A percentile compares a stretch with the other conserved stretches of the same genome.
phyloP scores from a whole-genome alignment of 2,329 filamentous ascomycete species.

The Phoma sp. region DNA sequence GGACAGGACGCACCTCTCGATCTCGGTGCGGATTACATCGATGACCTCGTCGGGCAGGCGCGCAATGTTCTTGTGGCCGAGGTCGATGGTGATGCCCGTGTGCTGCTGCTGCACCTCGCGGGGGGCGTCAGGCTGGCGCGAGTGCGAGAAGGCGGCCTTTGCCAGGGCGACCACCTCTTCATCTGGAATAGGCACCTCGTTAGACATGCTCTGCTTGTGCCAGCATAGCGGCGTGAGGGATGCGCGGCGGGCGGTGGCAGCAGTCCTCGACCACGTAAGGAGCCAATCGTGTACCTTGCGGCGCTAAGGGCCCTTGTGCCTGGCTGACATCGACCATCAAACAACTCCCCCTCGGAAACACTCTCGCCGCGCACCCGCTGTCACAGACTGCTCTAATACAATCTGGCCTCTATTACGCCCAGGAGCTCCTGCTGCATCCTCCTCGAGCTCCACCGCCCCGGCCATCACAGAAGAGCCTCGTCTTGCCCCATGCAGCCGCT shows the following conservation, averaged over 20 bases:
- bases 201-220: conserved; percentile 13
- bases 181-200: conserved; percentile 58
- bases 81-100: conserved; percentile 77
- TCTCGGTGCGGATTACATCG: conserved; percentile 74
- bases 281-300: conserved; percentile 3
- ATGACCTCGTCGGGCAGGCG: conserved; percentile 75
- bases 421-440: too few species aligned
- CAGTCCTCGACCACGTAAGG: not conserved
- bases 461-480: not conserved
- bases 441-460: too few species aligned
- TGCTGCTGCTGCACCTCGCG: conserved; percentile 61
- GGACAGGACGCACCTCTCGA: conserved; percentile 64
- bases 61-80: conserved; percentile 76
- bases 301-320: not conserved
- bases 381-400: not conserved
- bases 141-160: conserved; percentile 70
- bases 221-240: not conserved
- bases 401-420: not conserved
- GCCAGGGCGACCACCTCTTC: conserved; percentile 70
- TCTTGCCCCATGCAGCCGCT: not conserved
- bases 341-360: conserved; percentile 8
- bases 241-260: conserved; percentile 5
- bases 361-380: not conserved
- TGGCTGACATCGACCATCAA: not conserved
- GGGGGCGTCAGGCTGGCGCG: conserved; percentile 65